A percentile compares a stretch with the other conserved stretches of the same genome.
phyloP scores from a whole-genome alignment of 2,329 filamentous ascomycete genomes.

The Fusarium sp. region DNA sequence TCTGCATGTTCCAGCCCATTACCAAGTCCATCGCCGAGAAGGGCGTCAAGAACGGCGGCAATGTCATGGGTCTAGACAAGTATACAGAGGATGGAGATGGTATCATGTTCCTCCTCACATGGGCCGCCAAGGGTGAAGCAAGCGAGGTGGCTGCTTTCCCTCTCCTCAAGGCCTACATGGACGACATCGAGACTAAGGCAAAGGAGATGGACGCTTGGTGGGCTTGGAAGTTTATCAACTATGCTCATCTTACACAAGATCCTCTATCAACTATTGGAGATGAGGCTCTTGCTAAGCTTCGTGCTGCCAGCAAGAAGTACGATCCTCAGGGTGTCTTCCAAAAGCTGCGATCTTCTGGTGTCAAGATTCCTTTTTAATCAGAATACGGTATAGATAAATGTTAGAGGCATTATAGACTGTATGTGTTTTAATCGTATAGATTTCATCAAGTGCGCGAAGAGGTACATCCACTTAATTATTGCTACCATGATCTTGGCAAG shows the following conservation, averaged over 20 bases:
- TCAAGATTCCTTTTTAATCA: constrained; percentile 46
- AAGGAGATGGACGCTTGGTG: constrained; percentile 43
- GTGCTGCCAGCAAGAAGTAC: constrained; percentile 50
- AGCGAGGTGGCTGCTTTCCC: constrained; percentile 51
- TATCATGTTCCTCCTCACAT: constrained; percentile 49
- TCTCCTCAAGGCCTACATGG: constrained; percentile 50
- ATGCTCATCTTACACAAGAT: constrained; percentile 55
- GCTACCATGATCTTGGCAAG: not conserved
- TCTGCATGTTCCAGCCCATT: constrained; percentile 51
- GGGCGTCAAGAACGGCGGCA: constrained; percentile 48
- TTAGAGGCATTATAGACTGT: not conserved
- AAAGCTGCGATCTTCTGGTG: constrained; percentile 48
- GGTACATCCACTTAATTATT: not conserved
- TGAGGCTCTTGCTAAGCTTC: constrained; percentile 51
- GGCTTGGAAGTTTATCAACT: constrained; percentile 57
- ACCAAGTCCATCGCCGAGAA: constrained; percentile 48
- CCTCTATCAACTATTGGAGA: constrained; percentile 53
- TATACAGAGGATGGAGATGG: constrained; percentile 45
- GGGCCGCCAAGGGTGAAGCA: constrained; percentile 50
- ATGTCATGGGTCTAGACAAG: constrained; percentile 50
- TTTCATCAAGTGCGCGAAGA: too few relatives aligned
- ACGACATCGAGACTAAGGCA: constrained; percentile 47
- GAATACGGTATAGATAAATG: not conserved
- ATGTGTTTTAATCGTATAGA: too few relatives aligned
- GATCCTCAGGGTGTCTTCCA: constrained; percentile 55